Evolutionary conservation across 139 green algal species (phyloP), one percentile per base, ranked within the genome.

Genomic region (Yamagishiella unicocca): DNA sequence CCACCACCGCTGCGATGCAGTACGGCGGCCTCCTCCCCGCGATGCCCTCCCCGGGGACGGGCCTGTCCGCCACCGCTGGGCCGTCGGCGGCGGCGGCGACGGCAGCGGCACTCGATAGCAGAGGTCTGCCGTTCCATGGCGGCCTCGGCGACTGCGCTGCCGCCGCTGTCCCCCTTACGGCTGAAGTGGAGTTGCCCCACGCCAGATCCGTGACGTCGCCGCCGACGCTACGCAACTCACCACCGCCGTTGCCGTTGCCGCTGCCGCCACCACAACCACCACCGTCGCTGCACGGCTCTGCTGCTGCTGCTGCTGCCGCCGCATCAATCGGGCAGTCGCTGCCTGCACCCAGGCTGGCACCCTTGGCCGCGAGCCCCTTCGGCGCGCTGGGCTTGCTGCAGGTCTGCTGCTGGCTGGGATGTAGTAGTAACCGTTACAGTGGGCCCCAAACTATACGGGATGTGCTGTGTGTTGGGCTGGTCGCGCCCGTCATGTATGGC

Each of bases 331-430:
- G 12, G 64, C 29, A n/a, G 64, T 25, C 64, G 64, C 64, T 31
- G 21, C 64, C 27, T 35, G 33, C 33, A 17, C 50, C 50, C 50
- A 58, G 50, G 50, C 12, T 58, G 12, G 50, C 12, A 7, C 38
- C 70, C 21, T 38, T 12, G 1, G 43, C 25, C 43, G 27, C 72
- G 0, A 61, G 72, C 25, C 72, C 42, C 29, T 43, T 80, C 45
- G 72, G 72, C 40, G 45, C 43, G 42, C 43, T 80, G 43, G 72
- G 72, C 1, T 25, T 80, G 12, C 42, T 80, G 72, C 72, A 80
- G 72, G 72, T 80, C 29, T 43, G 35, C 38, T 58, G 24, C 19
- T 29, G 58, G 22, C 6, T 67, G 58, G 17, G n/a, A n/a, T n/a
- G n/a, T n/a, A n/a, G n/a, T n/a, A n/a, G n/a, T n/a, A n/a, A n/a